These are phyloP conservation scores for Cadophora sp. DNA, from an alignment of 2,329 filamentous ascomycete genomes.

Conservation along the genomic window DNA sequence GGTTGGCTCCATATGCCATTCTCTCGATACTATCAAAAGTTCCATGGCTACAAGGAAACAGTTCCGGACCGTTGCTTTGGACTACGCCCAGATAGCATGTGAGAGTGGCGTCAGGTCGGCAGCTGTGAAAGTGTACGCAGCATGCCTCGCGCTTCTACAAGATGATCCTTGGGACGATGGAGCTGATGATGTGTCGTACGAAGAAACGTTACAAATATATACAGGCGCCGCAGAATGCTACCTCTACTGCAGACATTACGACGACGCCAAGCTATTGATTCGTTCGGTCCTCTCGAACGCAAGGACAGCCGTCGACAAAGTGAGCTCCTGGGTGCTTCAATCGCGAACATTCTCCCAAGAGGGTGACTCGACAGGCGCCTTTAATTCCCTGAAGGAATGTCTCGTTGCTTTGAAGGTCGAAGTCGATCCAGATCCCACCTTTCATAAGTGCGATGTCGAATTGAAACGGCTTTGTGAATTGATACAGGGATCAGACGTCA, in stretches of 20 bases:
- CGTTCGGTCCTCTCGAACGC: conserved; percentile 73
- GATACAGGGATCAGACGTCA: conserved; percentile 63
- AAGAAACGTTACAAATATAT: conserved; percentile 82
- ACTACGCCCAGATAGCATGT: conserved; percentile 78
- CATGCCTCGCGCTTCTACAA: conserved; percentile 79
- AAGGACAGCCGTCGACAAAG: conserved; percentile 77
- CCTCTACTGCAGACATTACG: conserved; percentile 76
- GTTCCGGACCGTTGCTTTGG: conserved; percentile 75
- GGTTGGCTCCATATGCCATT: not conserved
- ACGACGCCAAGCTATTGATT: conserved; percentile 72
- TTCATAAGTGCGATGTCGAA: conserved; percentile 77
- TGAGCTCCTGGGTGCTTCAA: conserved; percentile 82
- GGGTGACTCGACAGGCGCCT: conserved; percentile 73
- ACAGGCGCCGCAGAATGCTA: conserved; percentile 83
- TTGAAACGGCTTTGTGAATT: conserved; percentile 69
- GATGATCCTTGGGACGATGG: conserved; percentile 77
- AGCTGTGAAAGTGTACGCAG: conserved; percentile 80
- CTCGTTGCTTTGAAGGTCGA: conserved; percentile 72
- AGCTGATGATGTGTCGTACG: conserved; percentile 76
- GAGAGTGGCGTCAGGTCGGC: conserved; percentile 85
- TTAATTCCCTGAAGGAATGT: conserved; percentile 74
- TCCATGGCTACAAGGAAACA: conserved; percentile 51
- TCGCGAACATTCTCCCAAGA: conserved; percentile 78
- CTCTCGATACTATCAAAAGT: not conserved
- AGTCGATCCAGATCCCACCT: conserved; percentile 70